Evolutionary conservation across 306 rosid genomes (phyloP).

Genomic region (Sechiopsis laciniata): DNA sequence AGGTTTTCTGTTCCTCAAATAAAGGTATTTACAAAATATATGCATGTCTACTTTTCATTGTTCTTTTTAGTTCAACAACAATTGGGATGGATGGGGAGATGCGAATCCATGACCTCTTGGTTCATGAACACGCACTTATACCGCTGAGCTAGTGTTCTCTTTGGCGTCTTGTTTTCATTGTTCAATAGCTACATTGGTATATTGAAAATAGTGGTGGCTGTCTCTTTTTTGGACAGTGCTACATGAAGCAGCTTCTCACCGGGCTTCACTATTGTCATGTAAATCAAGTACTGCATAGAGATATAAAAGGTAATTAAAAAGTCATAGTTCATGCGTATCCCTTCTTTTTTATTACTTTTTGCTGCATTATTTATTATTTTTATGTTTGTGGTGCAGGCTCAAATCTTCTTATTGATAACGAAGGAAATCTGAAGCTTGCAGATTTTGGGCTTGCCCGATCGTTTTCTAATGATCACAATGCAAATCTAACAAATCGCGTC

Average conservation of each 20-base stretch:
- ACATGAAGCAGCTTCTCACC: slow-evolving; percentile 47
- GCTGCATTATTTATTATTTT: background rate
- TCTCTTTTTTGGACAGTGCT: slow-evolving; percentile 31
- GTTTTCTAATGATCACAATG: slow-evolving; percentile 49
- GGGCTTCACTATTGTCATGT: slow-evolving; percentile 55
- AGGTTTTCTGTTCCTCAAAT: slow-evolving; percentile 52
- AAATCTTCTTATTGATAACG: slow-evolving; percentile 49
- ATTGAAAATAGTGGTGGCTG: background rate
- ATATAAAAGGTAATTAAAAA: slow-evolving; percentile 39
- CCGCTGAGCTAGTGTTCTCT: too few species aligned
- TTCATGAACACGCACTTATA: too few species aligned
- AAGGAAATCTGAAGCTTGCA: slow-evolving; percentile 53
- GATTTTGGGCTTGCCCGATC: slow-evolving; percentile 57
- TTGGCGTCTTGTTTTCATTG: background rate
- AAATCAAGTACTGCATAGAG: slow-evolving; percentile 51
- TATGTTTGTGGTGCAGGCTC: slow-evolving; percentile 33
- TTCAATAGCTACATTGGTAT: background rate
- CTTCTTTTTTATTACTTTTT: background rate
- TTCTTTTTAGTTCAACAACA: too few species aligned
- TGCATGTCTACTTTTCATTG: too few species aligned
- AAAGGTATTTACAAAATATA: slow-evolving; percentile 30
- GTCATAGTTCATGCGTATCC: background rate
- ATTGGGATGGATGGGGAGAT: too few species aligned
- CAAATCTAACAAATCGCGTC: slow-evolving; percentile 50
- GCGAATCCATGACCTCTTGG: too few species aligned